phyloP scores from a whole-genome alignment of 108 stramenopile genomes.

The Cyclostephanos tholiformis region DNA sequence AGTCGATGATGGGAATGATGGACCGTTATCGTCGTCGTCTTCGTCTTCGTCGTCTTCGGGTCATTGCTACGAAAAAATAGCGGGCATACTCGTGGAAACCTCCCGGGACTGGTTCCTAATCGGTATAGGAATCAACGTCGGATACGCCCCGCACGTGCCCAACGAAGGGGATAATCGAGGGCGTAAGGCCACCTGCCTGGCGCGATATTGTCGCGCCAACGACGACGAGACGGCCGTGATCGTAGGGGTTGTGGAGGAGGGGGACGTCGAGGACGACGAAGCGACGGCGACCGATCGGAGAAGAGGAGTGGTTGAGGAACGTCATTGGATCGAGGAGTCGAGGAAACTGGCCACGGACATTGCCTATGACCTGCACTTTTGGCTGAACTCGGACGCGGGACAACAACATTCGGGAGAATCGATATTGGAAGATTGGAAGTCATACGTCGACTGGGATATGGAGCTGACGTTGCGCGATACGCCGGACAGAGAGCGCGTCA shows the following conservation, averaged over 20 bases:
- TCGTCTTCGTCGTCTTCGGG: constrained; percentile 54
- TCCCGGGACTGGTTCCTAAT: constrained; percentile 80
- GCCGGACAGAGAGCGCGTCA: constrained; percentile 39
- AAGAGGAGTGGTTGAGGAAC: constrained; percentile 11
- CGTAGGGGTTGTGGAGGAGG: not conserved
- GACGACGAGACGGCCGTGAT: not conserved
- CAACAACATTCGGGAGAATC: constrained; percentile 18
- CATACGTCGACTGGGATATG: constrained; percentile 54
- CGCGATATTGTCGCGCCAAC: constrained; percentile 41
- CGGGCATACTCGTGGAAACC: constrained; percentile 52
- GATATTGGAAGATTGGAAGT: constrained; percentile 50
- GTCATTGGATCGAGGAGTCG: constrained; percentile 40
- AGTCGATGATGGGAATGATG: constrained; percentile 46
- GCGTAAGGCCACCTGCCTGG: constrained; percentile 67
- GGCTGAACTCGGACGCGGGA: constrained; percentile 29
- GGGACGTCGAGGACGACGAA: constrained; percentile 18
- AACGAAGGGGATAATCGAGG: constrained; percentile 59
- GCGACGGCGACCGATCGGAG: constrained; percentile 5
- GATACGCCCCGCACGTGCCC: constrained; percentile 76
- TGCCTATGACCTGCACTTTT: constrained; percentile 44
- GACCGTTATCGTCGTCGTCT: constrained; percentile 28
- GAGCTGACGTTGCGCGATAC: constrained; percentile 45
- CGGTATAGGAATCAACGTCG: constrained; percentile 93
- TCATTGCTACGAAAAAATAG: constrained; percentile 47
- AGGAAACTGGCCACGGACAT: constrained; percentile 35